Conservation (phyloP, 768 basidiomycete species). For the Mycena haematopus region DNA sequence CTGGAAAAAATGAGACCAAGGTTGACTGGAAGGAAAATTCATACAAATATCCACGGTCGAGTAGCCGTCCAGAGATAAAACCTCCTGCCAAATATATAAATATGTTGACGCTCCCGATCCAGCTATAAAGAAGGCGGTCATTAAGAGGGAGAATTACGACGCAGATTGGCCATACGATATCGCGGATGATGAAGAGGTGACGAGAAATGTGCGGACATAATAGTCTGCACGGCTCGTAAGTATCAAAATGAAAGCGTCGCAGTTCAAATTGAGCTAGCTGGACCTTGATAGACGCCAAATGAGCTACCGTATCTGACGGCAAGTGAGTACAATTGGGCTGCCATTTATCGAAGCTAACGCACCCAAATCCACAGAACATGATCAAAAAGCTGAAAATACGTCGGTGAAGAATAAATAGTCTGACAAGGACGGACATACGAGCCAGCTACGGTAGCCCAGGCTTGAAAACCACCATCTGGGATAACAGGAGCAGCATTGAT, state of each 20-base stretch:
- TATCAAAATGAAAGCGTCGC: slow-evolving; percentile 28
- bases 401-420: neutral
- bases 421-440: slow-evolving; percentile 21
- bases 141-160: neutral
- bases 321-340: neutral
- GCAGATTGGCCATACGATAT: slow-evolving; percentile 39
- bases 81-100: slow-evolving; percentile 54
- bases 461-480: slow-evolving; percentile 31
- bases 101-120: slow-evolving; percentile 57
- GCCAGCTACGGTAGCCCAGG: slow-evolving; percentile 31
- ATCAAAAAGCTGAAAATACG: slow-evolving; percentile 40
- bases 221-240: slow-evolving; percentile 39
- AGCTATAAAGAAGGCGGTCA: slow-evolving; percentile 30
- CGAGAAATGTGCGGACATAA: slow-evolving; percentile 47
- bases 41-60: slow-evolving; percentile 63
- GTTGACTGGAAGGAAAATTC: neutral
- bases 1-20: slow-evolving; percentile 31
- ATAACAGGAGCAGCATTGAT: neutral
- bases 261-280: slow-evolving; percentile 11
- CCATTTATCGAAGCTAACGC: slow-evolving; percentile 2
- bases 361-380: slow-evolving; percentile 55
- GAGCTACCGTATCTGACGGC: slow-evolving; percentile 43
- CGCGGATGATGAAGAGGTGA: slow-evolving; percentile 41
- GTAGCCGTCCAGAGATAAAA: slow-evolving; percentile 52
- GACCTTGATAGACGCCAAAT: slow-evolving; percentile 45